phyloP scores from a whole-genome alignment of 2,329 filamentous ascomycete genomes.

The Pseudogymnoascus sp. region DNA sequence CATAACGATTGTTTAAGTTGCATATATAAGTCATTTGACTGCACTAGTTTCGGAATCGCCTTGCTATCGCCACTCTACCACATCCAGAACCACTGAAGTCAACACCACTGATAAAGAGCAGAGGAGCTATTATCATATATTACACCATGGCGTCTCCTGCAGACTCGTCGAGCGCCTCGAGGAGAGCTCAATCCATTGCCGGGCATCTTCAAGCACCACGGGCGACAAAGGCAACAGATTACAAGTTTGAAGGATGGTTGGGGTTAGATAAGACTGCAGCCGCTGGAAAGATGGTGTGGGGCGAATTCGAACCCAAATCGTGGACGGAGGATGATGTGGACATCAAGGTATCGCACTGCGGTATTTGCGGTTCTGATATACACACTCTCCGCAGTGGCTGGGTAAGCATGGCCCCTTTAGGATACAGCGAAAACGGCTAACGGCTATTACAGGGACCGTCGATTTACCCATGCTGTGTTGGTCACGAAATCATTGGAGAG shows the following conservation, averaged over 20 bases:
- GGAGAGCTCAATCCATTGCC: background rate
- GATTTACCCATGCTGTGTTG: conserved; percentile 36
- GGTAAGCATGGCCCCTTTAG: conserved; percentile 1
- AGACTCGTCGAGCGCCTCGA: background rate
- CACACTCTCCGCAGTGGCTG: conserved; percentile 26
- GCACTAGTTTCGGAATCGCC: background rate
- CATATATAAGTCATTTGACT: background rate
- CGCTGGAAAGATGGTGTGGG: conserved; percentile 26
- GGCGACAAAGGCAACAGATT: conserved; percentile 8
- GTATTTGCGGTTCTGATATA: conserved; percentile 36
- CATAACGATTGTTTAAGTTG: background rate
- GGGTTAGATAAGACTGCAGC: conserved; percentile 22
- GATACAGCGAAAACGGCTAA: background rate
- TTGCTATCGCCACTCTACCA: background rate
- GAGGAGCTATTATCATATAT: background rate
- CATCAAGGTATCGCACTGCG: conserved; percentile 42
- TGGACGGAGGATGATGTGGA: conserved; percentile 43
- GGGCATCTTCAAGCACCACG: background rate
- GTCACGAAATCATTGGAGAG: conserved; percentile 45
- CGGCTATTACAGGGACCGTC: conserved; percentile 29
- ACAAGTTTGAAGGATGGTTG: conserved; percentile 29
- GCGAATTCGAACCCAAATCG: conserved; percentile 35
- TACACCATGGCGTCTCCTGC: background rate
- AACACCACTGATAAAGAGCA: background rate
- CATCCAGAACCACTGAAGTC: background rate